phyloP scores from a whole-genome alignment of 2,329 filamentous ascomycete species.

The Paecilomyces sp. region DNA sequence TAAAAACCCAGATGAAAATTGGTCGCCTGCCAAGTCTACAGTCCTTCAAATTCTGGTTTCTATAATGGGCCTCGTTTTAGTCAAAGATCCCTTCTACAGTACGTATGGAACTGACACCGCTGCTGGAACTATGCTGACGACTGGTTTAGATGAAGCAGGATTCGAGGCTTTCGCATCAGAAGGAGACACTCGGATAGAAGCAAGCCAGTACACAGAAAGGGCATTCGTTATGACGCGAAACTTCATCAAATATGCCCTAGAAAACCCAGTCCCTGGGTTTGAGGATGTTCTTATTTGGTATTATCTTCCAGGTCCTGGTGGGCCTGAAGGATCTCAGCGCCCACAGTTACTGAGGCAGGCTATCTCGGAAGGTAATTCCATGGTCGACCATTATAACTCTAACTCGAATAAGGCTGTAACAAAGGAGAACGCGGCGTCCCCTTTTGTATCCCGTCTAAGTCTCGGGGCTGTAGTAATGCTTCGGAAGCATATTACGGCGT shows the following conservation, averaged over 20 bases:
- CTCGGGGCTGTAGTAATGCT: slow-evolving; percentile 26
- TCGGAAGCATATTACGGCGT: slow-evolving; percentile 16
- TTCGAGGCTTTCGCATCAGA: slow-evolving; percentile 47
- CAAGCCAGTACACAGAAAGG: slow-evolving; percentile 47
- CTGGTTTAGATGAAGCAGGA: slow-evolving; percentile 49
- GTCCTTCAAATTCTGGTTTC: slow-evolving; percentile 53
- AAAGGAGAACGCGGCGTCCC: slow-evolving; percentile 13
- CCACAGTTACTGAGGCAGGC: slow-evolving; percentile 16
- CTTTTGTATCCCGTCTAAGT: slow-evolving; percentile 24
- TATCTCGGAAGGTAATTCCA: slow-evolving; percentile 15
- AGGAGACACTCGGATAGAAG: slow-evolving; percentile 39
- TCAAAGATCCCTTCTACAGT: slow-evolving; percentile 56
- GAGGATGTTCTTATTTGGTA: slow-evolving; percentile 47
- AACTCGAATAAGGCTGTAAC: slow-evolving; percentile 12
- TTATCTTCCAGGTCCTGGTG: slow-evolving; percentile 32
- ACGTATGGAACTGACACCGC: slow-evolving; percentile 13
- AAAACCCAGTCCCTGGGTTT: slow-evolving; percentile 37
- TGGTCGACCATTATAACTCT: slow-evolving; percentile 21
- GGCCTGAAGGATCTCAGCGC: slow-evolving; percentile 1
- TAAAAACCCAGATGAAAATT: slow-evolving; percentile 45
- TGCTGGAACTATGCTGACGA: slow-evolving; percentile 1
- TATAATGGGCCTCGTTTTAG: slow-evolving; percentile 51
- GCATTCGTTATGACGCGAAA: slow-evolving; percentile 46
- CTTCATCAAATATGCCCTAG: slow-evolving; percentile 45
- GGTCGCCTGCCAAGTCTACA: slow-evolving; percentile 47